Percentiles rank a stretch among this genome's conserved stretches.
Evolutionary conservation across 1,284 basidiomycete species (phyloP).

Genomic region (Cryptococcus amylolentus): DNA sequence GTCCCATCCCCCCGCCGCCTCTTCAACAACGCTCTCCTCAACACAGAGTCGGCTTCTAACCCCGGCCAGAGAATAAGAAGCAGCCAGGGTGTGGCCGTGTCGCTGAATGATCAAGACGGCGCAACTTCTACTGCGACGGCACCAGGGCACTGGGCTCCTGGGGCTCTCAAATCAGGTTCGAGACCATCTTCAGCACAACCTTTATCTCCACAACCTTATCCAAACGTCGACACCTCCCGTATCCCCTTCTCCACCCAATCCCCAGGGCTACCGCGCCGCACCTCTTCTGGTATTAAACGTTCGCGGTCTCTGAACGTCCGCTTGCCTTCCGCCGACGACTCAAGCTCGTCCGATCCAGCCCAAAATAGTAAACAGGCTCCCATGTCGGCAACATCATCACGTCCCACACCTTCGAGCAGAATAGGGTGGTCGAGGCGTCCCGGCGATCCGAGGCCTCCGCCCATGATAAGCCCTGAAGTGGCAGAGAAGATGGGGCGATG

Average conservation of each 20-base stretch:
- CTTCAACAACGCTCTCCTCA: slow-evolving; percentile 15
- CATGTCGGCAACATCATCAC: slow-evolving; percentile 11
- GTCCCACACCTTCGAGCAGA: slow-evolving; percentile 21
- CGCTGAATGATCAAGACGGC: slow-evolving; percentile 4
- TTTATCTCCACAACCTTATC: neutral
- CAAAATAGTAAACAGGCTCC: slow-evolving; percentile 1
- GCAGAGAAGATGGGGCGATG: slow-evolving; percentile 62
- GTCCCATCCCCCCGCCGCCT: slow-evolving; percentile 13
- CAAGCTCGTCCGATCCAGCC: neutral
- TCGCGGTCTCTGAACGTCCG: slow-evolving; percentile 23
- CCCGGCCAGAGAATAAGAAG: neutral
- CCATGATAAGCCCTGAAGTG: slow-evolving; percentile 54
- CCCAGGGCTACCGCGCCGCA: slow-evolving; percentile 8
- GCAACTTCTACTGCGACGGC: neutral
- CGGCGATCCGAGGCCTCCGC: slow-evolving; percentile 38
- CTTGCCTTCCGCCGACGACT: slow-evolving; percentile 9
- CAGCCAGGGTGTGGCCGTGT: neutral
- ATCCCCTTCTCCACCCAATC: neutral
- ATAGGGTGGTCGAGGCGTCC: slow-evolving; percentile 31
- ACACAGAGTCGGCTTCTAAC: neutral
- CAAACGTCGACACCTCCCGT: neutral
- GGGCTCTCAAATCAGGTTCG: neutral
- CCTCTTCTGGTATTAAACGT: slow-evolving; percentile 17
- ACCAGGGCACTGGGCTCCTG: slow-evolving; percentile 1
- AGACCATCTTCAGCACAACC: slow-evolving; percentile 5